Evolutionary conservation across 176 grass and related monocot genomes (phyloP).

Genomic region (Rhynchospora tenuis): DNA sequence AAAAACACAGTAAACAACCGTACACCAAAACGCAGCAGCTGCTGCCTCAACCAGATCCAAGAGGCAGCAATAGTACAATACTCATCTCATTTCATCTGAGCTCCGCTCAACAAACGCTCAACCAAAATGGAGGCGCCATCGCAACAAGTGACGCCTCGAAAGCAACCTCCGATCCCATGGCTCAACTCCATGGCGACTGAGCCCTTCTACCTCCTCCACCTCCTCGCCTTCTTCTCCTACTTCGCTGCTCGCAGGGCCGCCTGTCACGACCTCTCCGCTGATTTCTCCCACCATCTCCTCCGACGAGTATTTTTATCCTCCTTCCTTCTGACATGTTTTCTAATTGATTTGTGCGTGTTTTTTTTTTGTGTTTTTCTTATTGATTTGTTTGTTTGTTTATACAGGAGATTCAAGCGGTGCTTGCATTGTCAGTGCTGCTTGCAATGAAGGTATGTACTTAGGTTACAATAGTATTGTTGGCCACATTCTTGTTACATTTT

Average conservation of each 20-base stretch:
- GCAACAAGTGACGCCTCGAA: conserved; percentile 25
- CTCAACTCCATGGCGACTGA: conserved; percentile 61
- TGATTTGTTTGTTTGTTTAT: conserved; percentile 20
- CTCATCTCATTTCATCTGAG: too few species aligned
- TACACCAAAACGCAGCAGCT: too few species aligned
- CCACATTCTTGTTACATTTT: neutral
- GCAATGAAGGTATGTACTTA: conserved; percentile 58
- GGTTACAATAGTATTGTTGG: neutral
- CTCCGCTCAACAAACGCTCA: neutral
- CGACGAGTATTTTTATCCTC: conserved; percentile 30
- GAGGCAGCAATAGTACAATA: too few species aligned
- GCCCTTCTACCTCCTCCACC: conserved; percentile 84
- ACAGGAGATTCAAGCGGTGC: conserved; percentile 86
- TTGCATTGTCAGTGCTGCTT: conserved; percentile 61
- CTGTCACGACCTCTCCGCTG: conserved; percentile 30
- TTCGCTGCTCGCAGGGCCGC: conserved; percentile 60
- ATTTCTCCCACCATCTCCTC: conserved; percentile 55
- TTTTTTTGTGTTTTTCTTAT: neutral
- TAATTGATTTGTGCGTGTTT: neutral
- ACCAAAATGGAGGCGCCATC: conserved; percentile 51
- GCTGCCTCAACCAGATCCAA: too few species aligned
- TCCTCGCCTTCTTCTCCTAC: conserved; percentile 87
- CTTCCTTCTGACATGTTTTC: neutral
- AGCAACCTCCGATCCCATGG: conserved; percentile 64
- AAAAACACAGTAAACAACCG: too few species aligned